Evolutionary conservation across 345 rosid genomes (phyloP).

Genomic region (Moricandia moricandioides): DNA sequence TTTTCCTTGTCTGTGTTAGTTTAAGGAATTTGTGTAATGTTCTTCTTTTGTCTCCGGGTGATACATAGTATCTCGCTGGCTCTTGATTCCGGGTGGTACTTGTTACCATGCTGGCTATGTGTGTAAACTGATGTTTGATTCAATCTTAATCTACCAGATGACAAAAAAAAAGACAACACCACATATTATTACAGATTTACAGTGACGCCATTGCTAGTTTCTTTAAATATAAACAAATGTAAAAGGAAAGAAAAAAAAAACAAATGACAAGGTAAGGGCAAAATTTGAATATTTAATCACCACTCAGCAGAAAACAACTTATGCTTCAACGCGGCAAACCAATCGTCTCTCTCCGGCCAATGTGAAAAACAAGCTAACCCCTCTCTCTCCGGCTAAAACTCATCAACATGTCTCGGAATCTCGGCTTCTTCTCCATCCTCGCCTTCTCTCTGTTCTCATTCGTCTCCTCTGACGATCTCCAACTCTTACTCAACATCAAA

Average conservation of each 20-base stretch:
- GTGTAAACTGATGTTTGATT: too few relatives aligned
- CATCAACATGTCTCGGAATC: background rate
- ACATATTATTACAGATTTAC: background rate
- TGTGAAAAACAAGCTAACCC: slow-evolving; percentile 14
- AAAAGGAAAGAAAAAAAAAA: background rate
- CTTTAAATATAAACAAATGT: background rate
- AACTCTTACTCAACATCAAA: slow-evolving; percentile 48
- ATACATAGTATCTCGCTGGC: too few relatives aligned
- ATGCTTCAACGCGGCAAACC: slow-evolving; percentile 33
- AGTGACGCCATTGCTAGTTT: background rate
- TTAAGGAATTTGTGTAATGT: too few relatives aligned
- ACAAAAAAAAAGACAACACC: too few relatives aligned
- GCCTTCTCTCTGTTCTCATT: slow-evolving; percentile 38
- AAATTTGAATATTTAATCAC: slow-evolving; percentile 30
- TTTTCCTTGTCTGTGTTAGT: too few relatives aligned
- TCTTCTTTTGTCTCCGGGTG: too few relatives aligned
- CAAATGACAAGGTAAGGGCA: background rate
- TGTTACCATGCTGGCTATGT: too few relatives aligned
- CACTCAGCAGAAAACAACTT: slow-evolving; percentile 39
- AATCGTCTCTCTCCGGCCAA: slow-evolving; percentile 15
- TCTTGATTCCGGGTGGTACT: too few relatives aligned
- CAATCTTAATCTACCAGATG: too few relatives aligned
- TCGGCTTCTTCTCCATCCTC: slow-evolving; percentile 10
- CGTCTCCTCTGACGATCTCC: slow-evolving; percentile 55
- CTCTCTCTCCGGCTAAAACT: background rate